Conservation (phyloP, 2,329 filamentous ascomycete genomes). For the Tolypocladium endophyticum region DNA sequence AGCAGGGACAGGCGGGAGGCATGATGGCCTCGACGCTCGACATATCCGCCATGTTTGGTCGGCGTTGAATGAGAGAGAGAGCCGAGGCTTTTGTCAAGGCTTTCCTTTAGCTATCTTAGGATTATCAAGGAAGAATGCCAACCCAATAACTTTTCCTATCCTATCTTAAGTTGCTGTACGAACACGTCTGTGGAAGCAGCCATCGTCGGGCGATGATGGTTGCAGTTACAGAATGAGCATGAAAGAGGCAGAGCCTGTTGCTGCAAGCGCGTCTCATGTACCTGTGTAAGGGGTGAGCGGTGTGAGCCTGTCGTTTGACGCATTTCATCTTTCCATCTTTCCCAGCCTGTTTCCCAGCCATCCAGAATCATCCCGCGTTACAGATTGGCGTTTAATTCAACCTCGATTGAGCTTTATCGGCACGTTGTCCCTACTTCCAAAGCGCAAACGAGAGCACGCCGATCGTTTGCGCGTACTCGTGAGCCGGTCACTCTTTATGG, state of each 20-base stretch:
- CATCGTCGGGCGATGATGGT: no score
- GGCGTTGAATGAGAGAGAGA: background rate
- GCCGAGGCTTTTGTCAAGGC: background rate
- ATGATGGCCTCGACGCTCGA: background rate
- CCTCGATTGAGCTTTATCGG: no score
- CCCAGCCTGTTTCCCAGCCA: background rate
- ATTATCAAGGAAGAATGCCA: background rate
- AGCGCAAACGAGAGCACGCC: background rate
- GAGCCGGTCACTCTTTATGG: background rate
- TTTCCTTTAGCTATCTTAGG: background rate
- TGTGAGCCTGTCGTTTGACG: background rate
- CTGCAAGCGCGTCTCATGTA: no score
- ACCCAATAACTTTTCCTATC: background rate
- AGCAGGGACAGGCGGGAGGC: background rate
- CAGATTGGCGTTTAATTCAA: no score
- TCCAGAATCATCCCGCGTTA: background rate
- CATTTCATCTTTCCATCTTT: background rate
- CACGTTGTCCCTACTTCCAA: background rate
- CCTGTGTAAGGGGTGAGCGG: no score
- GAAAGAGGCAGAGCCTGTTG: no score
- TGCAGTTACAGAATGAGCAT: background rate
- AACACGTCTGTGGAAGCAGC: no score
- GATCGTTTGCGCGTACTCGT: background rate
- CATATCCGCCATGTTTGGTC: background rate
- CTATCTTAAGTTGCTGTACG: no score